Base-by-base conservation (phyloP, 495 filamentous ascomycete genomes). In the Penicillium argentinense region DNA sequence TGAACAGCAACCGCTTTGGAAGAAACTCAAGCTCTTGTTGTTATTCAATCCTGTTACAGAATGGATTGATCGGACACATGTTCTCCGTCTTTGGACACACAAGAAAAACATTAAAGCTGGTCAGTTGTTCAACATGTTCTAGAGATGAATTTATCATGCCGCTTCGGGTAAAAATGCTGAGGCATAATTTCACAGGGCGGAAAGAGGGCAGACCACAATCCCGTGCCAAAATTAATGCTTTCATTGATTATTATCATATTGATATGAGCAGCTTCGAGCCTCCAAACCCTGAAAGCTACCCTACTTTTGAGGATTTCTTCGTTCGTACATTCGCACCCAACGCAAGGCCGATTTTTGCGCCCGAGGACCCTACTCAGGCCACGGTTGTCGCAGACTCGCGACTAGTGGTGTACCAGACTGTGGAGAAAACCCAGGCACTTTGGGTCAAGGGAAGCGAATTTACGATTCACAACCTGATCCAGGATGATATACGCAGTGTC, bases 21-120 rank as follows among this genome's bases (percentile, higher is more conserved):
- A 72, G 49, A 71, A 74, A 39, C 16, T 69, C n/a, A 68, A 72
- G 45, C 59, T 73, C 1, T 46, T 73, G 3, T 26, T 71, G 1
- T 60, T 72, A 5, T 71, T 73, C 61, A 73, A 71, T 37, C 70
- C 64, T 9, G 27, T 69, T 1, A 63, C 58, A 9, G 62, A 68
- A 60, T 72, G 64, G 71, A 56, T 72, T 17, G 63, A 65, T 45
- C 57, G 43, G 6, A 69, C 67, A 7, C 55, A 69, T 44, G 25
- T 11, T 26, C 25, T 26, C 25, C 25, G 25, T 26, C 25, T 26
- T 26, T 26, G 25, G 25, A 26, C 25, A 11, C 25, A 26, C 25
- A 26, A 26, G 25, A 26, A 26, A 26, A 26, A 26, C 25, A 26
- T 26, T 26, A 5, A 26, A 26, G 25, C 25, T 11, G 25, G 25